Evolutionary conservation across 352 stramenopile species (phyloP).

Genomic region (Globisporangium nagaii): DNA sequence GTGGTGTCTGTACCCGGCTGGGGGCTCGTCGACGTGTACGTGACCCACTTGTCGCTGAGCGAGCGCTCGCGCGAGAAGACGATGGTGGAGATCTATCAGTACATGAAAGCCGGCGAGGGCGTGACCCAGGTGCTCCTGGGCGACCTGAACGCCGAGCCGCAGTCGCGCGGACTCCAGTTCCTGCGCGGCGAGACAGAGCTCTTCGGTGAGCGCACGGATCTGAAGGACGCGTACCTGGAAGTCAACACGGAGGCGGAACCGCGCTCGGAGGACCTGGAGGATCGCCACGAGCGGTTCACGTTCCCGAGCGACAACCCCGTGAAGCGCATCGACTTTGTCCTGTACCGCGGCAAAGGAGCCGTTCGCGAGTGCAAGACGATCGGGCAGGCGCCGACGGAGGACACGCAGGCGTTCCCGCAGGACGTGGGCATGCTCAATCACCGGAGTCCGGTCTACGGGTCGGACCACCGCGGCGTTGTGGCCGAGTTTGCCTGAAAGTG

Average conservation of each 20-base stretch:
- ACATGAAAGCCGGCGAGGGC: constrained; percentile 57
- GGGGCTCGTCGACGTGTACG: constrained; percentile 79
- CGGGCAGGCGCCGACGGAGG: constrained; percentile 60
- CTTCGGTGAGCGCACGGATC: constrained; percentile 49
- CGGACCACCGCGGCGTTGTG: constrained; percentile 81
- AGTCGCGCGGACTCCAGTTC: constrained; percentile 75
- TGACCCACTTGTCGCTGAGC: constrained; percentile 82
- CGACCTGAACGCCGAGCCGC: constrained; percentile 85
- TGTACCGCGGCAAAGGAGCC: constrained; percentile 59
- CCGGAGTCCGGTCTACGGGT: constrained; percentile 79
- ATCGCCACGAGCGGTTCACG: constrained; percentile 63
- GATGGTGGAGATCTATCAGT: constrained; percentile 79
- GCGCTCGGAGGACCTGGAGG: constrained; percentile 32
- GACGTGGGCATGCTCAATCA: constrained; percentile 76
- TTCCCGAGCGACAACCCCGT: constrained; percentile 81
- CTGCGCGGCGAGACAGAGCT: constrained; percentile 56
- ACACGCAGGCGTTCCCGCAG: constrained; percentile 46
- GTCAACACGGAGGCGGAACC: constrained; percentile 53
- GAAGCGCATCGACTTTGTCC: constrained; percentile 86
- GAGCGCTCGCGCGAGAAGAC: constrained; percentile 66
- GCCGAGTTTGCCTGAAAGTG: constrained; percentile 49
- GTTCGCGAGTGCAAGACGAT: constrained; percentile 73
- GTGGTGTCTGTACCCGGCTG: constrained; percentile 59
- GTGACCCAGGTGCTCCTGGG: constrained; percentile 75
- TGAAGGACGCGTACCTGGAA: constrained; percentile 75